Percentiles rank a stretch among this genome's conserved stretches.
Conservation (phyloP, 1,284 basidiomycete species). For the Cryptococcus sp. region DNA sequence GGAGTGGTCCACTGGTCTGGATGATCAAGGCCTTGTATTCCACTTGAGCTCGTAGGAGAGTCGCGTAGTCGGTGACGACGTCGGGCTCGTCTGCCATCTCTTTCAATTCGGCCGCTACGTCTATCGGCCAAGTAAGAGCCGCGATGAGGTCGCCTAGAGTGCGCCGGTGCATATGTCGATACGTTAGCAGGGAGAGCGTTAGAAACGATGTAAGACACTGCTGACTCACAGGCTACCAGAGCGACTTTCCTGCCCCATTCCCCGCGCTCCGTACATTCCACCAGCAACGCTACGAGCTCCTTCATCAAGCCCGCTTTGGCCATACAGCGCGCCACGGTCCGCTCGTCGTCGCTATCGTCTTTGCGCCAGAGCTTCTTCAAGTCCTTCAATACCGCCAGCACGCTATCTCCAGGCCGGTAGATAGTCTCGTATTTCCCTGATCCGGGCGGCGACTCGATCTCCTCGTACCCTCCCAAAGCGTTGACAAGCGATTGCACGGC, state of each 20-base stretch:
- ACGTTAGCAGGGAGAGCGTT: background rate
- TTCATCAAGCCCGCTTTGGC: conserved; percentile 80
- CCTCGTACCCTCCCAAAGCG: conserved; percentile 53
- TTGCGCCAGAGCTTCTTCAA: conserved; percentile 91
- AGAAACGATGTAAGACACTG: background rate
- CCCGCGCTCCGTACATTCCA: conserved; percentile 71
- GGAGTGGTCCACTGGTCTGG: conserved; percentile 32
- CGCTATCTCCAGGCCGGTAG: conserved; percentile 82
- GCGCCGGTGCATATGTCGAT: background rate
- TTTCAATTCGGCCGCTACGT: conserved; percentile 85
- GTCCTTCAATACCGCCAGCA: conserved; percentile 81
- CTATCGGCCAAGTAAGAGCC: conserved; percentile 96
- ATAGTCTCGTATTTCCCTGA: conserved; percentile 54
- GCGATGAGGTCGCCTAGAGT: conserved; percentile 73
- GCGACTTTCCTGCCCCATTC: conserved; percentile 65
- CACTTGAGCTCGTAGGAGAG: conserved; percentile 73
- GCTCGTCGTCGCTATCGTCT: conserved; percentile 91
- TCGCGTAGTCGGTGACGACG: conserved; percentile 79
- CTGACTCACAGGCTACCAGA: conserved; percentile 66
- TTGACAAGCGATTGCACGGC: conserved; percentile 50
- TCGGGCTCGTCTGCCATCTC: conserved; percentile 79
- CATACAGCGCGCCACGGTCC: conserved; percentile 88
- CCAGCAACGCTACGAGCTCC: conserved; percentile 81
- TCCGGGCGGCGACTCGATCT: conserved; percentile 57
- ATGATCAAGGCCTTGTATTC: conserved; percentile 67